These are phyloP conservation scores for Penicillium sp. DNA, from an alignment of 2,329 filamentous ascomycete genomes.

Conservation along the genomic window DNA sequence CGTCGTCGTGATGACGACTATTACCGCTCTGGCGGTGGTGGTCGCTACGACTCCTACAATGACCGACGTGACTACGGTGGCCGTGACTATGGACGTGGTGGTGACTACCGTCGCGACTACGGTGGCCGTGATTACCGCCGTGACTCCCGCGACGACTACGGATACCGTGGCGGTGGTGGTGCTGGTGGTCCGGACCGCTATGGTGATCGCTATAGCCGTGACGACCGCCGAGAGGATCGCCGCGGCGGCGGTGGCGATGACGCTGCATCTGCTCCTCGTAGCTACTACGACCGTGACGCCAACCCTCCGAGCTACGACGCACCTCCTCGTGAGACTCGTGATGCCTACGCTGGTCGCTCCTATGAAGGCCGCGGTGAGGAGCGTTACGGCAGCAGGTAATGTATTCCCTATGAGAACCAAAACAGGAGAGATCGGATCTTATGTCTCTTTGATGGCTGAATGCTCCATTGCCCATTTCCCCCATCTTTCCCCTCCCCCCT, in stretches of 20 bases:
- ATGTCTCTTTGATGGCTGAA: conserved; percentile 22
- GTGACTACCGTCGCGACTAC: conserved; percentile 47
- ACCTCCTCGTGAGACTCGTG: conserved; percentile 37
- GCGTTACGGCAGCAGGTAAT: conserved; percentile 43
- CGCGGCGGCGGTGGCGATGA: conserved; percentile 24
- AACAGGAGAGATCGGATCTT: conserved; percentile 19
- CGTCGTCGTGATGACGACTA: conserved; percentile 46
- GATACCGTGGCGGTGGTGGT: conserved; percentile 26
- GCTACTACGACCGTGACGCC: conserved; percentile 56
- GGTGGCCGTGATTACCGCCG: conserved; percentile 46
- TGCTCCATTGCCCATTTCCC: conserved; percentile 15
- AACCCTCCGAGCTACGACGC: conserved; percentile 48
- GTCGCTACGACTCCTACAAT: conserved; percentile 49
- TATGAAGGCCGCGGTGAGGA: conserved; percentile 43
- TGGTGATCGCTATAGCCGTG: conserved; percentile 45
- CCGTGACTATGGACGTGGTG: conserved; percentile 59
- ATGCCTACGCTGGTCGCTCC: conserved; percentile 36
- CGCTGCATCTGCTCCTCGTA: conserved; percentile 31
- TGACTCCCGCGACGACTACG: conserved; percentile 46
- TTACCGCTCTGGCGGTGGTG: conserved; percentile 33
- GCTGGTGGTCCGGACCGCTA: conserved; percentile 42
- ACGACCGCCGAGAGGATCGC: conserved; percentile 43
- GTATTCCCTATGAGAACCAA: conserved; percentile 17
- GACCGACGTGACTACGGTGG: conserved; percentile 63
- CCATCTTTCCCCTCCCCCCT: conserved; percentile 18